These are phyloP conservation scores for Pyrus betulifolia DNA, from an alignment of 306 rosid species.

Conservation along the genomic window DNA sequence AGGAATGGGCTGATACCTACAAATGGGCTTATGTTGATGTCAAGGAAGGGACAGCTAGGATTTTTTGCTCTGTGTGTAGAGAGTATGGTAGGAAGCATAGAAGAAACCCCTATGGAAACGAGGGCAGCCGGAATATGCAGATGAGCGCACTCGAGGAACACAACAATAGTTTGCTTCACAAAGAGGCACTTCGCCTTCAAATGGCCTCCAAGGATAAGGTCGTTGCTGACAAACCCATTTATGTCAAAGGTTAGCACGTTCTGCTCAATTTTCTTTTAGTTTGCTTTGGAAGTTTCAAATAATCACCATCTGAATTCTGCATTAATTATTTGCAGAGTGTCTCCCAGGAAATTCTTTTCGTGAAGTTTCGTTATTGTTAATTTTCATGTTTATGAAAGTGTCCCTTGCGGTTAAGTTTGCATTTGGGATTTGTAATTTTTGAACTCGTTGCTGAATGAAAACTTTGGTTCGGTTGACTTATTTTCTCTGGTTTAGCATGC, in stretches of 20 bases:
- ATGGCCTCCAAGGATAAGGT: conserved; percentile 91
- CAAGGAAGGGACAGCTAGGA: conserved; percentile 93
- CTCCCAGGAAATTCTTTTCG: not conserved
- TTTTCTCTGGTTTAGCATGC: not conserved
- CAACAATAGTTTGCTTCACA: conserved; percentile 95
- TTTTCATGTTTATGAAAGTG: not conserved
- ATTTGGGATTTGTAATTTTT: not conserved
- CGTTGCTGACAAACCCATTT: conserved; percentile 75
- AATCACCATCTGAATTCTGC: not conserved
- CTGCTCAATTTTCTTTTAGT: not conserved
- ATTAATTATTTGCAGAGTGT: not conserved
- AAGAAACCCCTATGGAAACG: conserved; percentile 96
- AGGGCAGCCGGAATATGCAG: conserved; percentile 99
- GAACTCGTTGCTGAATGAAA: not conserved
- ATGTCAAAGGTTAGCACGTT: conserved; percentile 72
- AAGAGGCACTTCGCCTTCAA: conserved; percentile 98
- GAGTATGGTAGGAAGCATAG: conserved; percentile 96
- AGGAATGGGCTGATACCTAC: conserved; percentile 99
- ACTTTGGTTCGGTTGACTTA: not conserved
- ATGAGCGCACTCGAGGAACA: conserved; percentile 99
- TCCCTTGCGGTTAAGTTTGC: not conserved
- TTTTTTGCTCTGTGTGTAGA: conserved; percentile 94
- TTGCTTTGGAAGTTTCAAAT: not conserved
- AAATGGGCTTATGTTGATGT: conserved; percentile 97
- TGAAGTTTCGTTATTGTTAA: not conserved